Conservation (phyloP, 306 rosid species). For the Medicago arabica region DNA sequence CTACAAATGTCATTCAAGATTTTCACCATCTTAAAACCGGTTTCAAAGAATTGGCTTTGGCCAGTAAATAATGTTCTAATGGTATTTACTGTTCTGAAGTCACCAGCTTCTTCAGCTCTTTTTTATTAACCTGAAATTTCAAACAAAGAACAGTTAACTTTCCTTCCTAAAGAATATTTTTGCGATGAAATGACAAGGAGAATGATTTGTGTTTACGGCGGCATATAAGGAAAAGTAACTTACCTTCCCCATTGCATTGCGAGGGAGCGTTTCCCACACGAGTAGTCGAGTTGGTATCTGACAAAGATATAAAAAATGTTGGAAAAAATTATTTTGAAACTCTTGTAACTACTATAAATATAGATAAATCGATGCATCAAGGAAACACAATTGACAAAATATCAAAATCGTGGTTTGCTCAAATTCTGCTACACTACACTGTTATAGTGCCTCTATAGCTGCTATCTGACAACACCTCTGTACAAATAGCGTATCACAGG, state of each 20-base stretch:
- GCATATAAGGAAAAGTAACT: conserved; percentile 6
- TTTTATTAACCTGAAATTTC: conserved; percentile 80
- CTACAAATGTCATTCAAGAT: conserved; percentile 6
- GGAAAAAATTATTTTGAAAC: neutral
- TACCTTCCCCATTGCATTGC: conserved; percentile 99
- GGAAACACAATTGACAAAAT: neutral
- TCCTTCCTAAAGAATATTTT: neutral
- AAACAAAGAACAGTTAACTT: conserved; percentile 9
- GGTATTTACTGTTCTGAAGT: conserved; percentile 44
- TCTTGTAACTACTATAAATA: neutral
- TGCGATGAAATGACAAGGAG: neutral
- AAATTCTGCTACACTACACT: too few relatives aligned
- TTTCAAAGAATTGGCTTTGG: conserved; percentile 16
- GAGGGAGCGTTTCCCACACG: conserved; percentile 80
- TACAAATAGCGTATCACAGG: too few relatives aligned
- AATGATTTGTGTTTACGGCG: neutral
- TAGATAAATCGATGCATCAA: neutral
- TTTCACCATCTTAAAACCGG: conserved; percentile 27
- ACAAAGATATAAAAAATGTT: conserved; percentile 34
- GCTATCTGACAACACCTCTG: neutral
- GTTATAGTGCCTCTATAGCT: neutral
- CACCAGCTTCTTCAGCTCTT: conserved; percentile 76
- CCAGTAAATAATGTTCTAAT: conserved; percentile 5
- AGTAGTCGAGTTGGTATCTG: conserved; percentile 76
- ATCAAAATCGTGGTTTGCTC: too few relatives aligned